phyloP scores from a whole-genome alignment of 352 stramenopile genomes.

The Globisporangium nodosum region DNA sequence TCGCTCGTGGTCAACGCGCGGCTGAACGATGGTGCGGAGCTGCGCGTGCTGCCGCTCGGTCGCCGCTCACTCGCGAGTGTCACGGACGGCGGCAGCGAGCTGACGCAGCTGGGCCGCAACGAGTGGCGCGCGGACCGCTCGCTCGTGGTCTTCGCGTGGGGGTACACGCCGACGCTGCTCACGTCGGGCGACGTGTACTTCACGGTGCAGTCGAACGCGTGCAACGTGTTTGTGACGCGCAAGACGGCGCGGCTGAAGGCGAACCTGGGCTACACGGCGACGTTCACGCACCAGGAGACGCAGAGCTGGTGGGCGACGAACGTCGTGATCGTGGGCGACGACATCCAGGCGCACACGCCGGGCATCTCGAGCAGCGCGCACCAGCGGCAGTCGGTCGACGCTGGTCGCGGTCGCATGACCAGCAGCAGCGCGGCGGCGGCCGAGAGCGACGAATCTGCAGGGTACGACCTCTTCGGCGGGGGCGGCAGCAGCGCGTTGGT shows the following conservation, averaged over 20 bases:
- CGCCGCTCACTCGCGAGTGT: slow-evolving; percentile 49
- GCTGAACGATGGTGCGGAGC: slow-evolving; percentile 71
- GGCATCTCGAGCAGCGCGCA: background rate
- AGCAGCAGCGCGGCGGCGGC: background rate
- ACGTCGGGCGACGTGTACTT: slow-evolving; percentile 84
- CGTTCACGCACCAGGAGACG: slow-evolving; percentile 77
- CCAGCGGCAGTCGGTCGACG: background rate
- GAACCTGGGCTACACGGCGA: slow-evolving; percentile 77
- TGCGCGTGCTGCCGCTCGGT: slow-evolving; percentile 58
- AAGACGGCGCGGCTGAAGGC: slow-evolving; percentile 69
- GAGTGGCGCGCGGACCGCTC: slow-evolving; percentile 62
- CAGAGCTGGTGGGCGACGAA: slow-evolving; percentile 80
- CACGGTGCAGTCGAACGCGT: slow-evolving; percentile 77
- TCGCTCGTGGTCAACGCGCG: slow-evolving; percentile 60
- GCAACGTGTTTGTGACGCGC: slow-evolving; percentile 73
- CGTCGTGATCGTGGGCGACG: slow-evolving; percentile 76
- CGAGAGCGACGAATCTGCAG: background rate
- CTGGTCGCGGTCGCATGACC: background rate
- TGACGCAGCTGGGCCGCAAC: slow-evolving; percentile 10
- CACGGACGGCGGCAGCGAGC: slow-evolving; percentile 14
- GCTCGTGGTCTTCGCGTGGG: slow-evolving; percentile 76
- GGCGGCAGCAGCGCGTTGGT: slow-evolving; percentile 1
- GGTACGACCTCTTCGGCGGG: slow-evolving; percentile 13
- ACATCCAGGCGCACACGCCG: slow-evolving; percentile 45
- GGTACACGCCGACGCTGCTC: slow-evolving; percentile 79